These are phyloP conservation scores for Ascoidea tarda DNA, from an alignment of 805 yeast species.

Conservation along the genomic window DNA sequence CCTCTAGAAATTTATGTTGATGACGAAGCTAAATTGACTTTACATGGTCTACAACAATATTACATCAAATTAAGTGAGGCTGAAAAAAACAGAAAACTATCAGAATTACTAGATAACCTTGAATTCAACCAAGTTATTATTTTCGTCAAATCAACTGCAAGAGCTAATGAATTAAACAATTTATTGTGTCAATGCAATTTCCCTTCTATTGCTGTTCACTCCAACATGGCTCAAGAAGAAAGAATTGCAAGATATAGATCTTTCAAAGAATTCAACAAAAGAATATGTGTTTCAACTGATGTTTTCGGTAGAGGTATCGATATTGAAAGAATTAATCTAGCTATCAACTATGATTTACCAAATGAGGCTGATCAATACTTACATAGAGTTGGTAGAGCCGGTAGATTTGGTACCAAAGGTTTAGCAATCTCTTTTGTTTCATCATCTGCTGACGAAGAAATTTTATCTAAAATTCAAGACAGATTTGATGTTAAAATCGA, in stretches of 20 bases:
- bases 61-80: constrained; percentile 79
- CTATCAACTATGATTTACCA: constrained; percentile 95
- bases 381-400: constrained; percentile 99
- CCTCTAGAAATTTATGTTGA: constrained; percentile 96
- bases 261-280: constrained; percentile 95
- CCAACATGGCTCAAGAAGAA: constrained; percentile 92
- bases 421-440: constrained; percentile 86
- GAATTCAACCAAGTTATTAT: constrained; percentile 98
- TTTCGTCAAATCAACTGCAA: constrained; percentile 79
- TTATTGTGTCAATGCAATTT: constrained; percentile 83
- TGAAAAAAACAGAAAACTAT: constrained; percentile 85
- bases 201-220: constrained; percentile 96
- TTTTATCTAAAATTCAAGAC: constrained; percentile 85
- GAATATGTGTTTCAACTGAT: constrained; percentile 97
- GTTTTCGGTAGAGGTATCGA: constrained; percentile 99
- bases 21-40: constrained; percentile 92
- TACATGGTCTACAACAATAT: constrained; percentile 97
- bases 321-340: constrained; percentile 95
- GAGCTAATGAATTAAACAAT: constrained; percentile 87
- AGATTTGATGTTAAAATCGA: constrained; percentile 93
- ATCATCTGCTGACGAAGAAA: constrained; percentile 76
- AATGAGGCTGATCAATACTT: constrained; percentile 94
- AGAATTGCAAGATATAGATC: constrained; percentile 94
- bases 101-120: constrained; percentile 82
- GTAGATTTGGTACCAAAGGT: constrained; percentile 99